phyloP scores from a whole-genome alignment of 139 green algal species.

The Chlamydomonas incerta region DNA sequence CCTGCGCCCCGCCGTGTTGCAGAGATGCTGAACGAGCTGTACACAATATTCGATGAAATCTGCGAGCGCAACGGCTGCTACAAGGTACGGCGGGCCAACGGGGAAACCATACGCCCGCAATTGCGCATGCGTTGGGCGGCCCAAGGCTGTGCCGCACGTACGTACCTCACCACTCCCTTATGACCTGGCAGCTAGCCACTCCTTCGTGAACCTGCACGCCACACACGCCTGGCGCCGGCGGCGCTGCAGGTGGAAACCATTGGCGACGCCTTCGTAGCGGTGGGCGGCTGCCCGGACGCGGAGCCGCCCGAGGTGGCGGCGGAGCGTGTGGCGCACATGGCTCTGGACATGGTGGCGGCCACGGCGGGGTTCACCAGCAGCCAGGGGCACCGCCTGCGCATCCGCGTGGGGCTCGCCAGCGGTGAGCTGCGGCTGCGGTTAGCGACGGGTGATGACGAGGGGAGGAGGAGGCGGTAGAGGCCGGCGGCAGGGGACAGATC shows the following conservation, averaged over 20 bases:
- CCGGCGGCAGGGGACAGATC: too few species aligned
- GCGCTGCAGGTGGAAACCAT: not conserved
- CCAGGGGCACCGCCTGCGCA: not conserved
- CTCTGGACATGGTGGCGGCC: not conserved
- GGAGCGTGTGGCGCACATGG: not conserved
- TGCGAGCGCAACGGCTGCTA: not conserved
- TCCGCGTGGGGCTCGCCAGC: not conserved
- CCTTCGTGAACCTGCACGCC: too few species aligned
- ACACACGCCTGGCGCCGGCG: too few species aligned
- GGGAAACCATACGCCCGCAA: not conserved
- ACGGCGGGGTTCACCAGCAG: not conserved
- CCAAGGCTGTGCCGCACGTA: too few species aligned
- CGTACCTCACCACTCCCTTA: too few species aligned
- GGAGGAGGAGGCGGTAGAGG: too few species aligned
- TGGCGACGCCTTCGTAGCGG: not conserved
- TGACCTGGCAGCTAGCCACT: too few species aligned
- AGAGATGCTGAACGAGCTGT: slow-evolving; percentile 4
- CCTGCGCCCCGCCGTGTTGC: not conserved
- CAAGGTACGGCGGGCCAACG: too few species aligned
- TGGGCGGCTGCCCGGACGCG: not conserved
- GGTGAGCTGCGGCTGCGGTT: not conserved
- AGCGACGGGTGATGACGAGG: too few species aligned
- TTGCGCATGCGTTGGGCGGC: too few species aligned
- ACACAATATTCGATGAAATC: not conserved
- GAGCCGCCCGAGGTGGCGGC: not conserved